These are phyloP conservation scores for Salix caprea DNA, from an alignment of 345 rosid species.

Conservation along the genomic window DNA sequence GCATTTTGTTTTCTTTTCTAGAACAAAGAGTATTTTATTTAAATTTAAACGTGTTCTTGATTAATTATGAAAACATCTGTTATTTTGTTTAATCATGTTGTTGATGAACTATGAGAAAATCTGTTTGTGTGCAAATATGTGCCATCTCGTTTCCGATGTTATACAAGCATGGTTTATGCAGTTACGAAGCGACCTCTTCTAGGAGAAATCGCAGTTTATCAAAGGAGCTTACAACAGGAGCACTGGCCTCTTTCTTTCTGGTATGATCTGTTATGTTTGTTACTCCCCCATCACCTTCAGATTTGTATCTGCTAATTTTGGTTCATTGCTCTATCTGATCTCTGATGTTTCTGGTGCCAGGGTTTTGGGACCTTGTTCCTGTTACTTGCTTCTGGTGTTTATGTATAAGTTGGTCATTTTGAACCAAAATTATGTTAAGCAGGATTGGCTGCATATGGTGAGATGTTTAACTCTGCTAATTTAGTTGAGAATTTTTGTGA, in stretches of 20 bases:
- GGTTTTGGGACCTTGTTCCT: slow-evolving; percentile 93
- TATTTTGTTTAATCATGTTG: neutral
- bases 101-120: neutral
- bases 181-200: slow-evolving; percentile 87
- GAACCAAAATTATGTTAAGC: slow-evolving; percentile 17
- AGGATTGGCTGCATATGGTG: slow-evolving; percentile 3
- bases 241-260: slow-evolving; percentile 77
- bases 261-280: slow-evolving; percentile 29
- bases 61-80: neutral
- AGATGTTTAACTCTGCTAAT: slow-evolving; percentile 8
- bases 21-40: neutral
- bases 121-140: neutral
- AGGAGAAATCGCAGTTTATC: slow-evolving; percentile 61
- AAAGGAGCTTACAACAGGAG: slow-evolving; percentile 70
- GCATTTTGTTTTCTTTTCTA: neutral
- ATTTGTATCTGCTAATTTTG: neutral
- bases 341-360: slow-evolving; percentile 44
- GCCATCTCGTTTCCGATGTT: neutral
- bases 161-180: slow-evolving; percentile 21
- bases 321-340: slow-evolving; percentile 8
- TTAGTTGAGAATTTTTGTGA: neutral
- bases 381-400: slow-evolving; percentile 82
- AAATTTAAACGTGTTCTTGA: neutral
- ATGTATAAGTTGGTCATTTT: slow-evolving; percentile 44
- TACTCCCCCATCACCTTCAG: neutral